Evolutionary conservation across 2,329 filamentous ascomycete species (phyloP), one percentile per base, ranked within the genome.

Genomic region (Tolypocladium ophioglossoides): DNA sequence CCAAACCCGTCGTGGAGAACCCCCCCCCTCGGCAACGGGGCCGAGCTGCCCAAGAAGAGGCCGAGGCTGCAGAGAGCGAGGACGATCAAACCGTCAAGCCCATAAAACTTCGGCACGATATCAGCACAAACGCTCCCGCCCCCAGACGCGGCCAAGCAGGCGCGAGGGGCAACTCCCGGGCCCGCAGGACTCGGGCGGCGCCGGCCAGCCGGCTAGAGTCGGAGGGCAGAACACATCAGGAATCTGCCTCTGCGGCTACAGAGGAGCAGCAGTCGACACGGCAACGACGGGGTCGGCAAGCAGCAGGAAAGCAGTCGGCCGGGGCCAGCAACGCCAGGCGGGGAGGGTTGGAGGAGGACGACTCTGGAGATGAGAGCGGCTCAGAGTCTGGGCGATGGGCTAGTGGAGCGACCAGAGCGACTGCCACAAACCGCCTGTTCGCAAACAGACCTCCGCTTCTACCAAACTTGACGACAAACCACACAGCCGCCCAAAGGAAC

Each of bases 381-480:
- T 49, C 55, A 27, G 52, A 51, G 8, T 50, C 55, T 32, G 56
- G 58, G 1, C 53, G 54, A 18, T 59, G 55, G 58, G 48, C 57
- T 18, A 50, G 24, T 10, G 49, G 54, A 32, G 54, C 53, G 8
- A 54, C 52, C 12, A 53, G 44, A 20, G 44, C 27, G 16, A 12
- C 44, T n/a, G 16, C 44, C 20, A 8, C 27, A 4, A 32, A 20
- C 18, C 27, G 27, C 7, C 44, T 32, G 27, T 32, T 32, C 10
- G 27, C 44, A 32, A 32, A 47, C 16, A 27, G 16, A 18, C 27
- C 27, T 32, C 44, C n/a, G 11, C 44, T 32, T 27, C 44, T n/a
- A 16, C 44, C 44, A 27, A n/a, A 18, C 27, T 47, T 47, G 44
- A 47, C 44, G 18, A 27, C 27, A 32, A 27, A 47, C 10, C 44